Evolutionary conservation across 1,284 basidiomycete species (phyloP), one percentile per base, ranked within the genome.

Genomic region (Cryptococcus sp.): DNA sequence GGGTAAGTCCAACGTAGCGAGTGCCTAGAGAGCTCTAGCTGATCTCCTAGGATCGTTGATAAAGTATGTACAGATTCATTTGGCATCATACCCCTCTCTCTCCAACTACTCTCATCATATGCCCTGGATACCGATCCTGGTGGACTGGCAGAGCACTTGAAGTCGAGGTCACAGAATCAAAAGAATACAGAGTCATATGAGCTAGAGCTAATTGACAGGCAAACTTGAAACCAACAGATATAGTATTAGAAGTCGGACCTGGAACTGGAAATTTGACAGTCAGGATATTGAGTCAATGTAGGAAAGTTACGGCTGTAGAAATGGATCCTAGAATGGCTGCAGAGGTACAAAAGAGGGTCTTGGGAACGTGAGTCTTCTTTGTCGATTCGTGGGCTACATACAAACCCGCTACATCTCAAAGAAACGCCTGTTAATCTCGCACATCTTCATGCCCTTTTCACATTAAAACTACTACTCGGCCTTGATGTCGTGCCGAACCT

Each of bases 281-380:
- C 16, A 81, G 88, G 64, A 98, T 99, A 59, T 78, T 99, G 36
- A 91, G 97, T 66, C 88, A 92, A 75, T 88, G 88, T 56, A 93
- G 94, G 69, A 86, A 88, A 78, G 85, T 90, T 25, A 89, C 88
- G 0, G 94, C 92, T 1, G 85, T 98, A 25, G 96, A 99, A 74
- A 96, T 98, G 91, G 96, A 98, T 72, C 96, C 96, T 60, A 85
- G 96, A 36, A 98, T 98, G 94, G 94, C 93, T 18, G 92, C 92
- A 44, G 94, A 98, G 73, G 82, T 98, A 50, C 88, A 88, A 53
- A 98, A 98, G 76, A 86, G 96, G 62, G 92, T 98, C 1, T 88
- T 98, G 79, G 94, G 94, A 79, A 98, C 87, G 93, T 96, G 74
- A 79, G 91, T 86, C 46, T 13, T 48, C 37, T n/a, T 21, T 42